Conservation (phyloP, 2,329 filamentous ascomycete genomes). For the Fusarium sp. region DNA sequence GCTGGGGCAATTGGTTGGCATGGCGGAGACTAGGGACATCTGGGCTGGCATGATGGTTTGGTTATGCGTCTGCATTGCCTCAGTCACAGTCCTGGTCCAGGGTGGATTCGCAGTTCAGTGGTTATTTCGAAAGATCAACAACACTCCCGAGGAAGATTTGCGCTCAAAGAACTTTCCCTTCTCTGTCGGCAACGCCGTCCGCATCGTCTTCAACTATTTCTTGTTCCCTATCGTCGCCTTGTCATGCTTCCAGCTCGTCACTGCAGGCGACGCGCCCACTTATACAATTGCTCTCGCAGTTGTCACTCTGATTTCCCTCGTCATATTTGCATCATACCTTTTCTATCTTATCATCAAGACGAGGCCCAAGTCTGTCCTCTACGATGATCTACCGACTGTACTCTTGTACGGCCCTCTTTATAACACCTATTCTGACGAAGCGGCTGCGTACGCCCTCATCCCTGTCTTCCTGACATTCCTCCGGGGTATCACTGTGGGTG, state of each 20-base stretch:
- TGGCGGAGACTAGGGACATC: slow-evolving; percentile 80
- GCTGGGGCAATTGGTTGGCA: slow-evolving; percentile 85
- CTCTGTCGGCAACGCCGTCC: slow-evolving; percentile 80
- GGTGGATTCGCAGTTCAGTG: slow-evolving; percentile 82
- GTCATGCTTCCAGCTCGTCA: slow-evolving; percentile 91
- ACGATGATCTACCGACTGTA: slow-evolving; percentile 92
- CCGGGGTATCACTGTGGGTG: slow-evolving; percentile 90
- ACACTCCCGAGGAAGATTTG: slow-evolving; percentile 85
- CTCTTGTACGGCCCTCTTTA: slow-evolving; percentile 93
- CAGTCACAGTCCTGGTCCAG: slow-evolving; percentile 78
- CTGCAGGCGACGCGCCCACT: slow-evolving; percentile 75
- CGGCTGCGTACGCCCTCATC: slow-evolving; percentile 88
- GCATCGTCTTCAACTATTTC: slow-evolving; percentile 93
- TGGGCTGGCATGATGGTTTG: slow-evolving; percentile 97
- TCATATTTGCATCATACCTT: slow-evolving; percentile 82
- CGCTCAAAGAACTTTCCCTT: slow-evolving; percentile 94
- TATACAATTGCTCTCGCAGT: slow-evolving; percentile 82
- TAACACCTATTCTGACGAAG: slow-evolving; percentile 96
- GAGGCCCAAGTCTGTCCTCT: slow-evolving; percentile 86
- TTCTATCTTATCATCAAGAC: slow-evolving; percentile 84
- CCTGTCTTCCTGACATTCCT: slow-evolving; percentile 87
- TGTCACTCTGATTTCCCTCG: slow-evolving; percentile 77
- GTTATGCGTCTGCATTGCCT: slow-evolving; percentile 81
- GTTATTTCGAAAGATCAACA: slow-evolving; percentile 78
- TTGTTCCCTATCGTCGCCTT: slow-evolving; percentile 87